A percentile compares a stretch with the other conserved stretches of the same genome.
These are phyloP conservation scores for Nannizzia gypsea DNA, from an alignment of 2,329 filamentous ascomycete species.

Conservation along the genomic window DNA sequence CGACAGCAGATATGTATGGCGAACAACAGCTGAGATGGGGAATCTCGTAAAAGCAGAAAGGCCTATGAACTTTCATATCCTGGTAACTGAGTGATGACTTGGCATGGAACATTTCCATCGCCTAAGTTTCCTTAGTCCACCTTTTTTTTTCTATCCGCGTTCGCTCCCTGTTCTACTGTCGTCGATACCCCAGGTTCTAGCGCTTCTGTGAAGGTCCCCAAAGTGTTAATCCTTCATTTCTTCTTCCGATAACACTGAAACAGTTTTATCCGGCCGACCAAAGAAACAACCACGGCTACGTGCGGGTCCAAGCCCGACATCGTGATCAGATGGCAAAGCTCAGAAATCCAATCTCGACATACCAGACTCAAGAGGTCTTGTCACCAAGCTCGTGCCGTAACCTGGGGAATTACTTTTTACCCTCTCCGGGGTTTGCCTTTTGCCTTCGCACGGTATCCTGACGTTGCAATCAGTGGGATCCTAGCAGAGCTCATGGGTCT, in stretches of 20 bases:
- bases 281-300: not conserved
- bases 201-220: not conserved
- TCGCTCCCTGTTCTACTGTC: not conserved
- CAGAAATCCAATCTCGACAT: not conserved
- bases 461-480: not conserved
- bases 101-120: constrained; percentile 1
- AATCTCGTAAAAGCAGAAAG: not conserved
- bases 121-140: not conserved
- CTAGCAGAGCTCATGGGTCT: not conserved
- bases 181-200: not conserved
- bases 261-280: not conserved
- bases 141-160: not conserved
- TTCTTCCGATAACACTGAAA: not conserved
- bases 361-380: not conserved
- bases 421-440: not conserved
- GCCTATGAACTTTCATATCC: not conserved
- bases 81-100: not conserved
- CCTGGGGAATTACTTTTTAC: not conserved
- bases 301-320: not conserved
- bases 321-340: not conserved
- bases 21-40: not conserved
- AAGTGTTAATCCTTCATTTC: not conserved
- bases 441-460: not conserved
- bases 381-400: not conserved
- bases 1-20: not conserved